Evolutionary conservation across 306 rosid genomes (phyloP), one percentile per base, ranked within the genome.

Genomic region (Corylus americana): DNA sequence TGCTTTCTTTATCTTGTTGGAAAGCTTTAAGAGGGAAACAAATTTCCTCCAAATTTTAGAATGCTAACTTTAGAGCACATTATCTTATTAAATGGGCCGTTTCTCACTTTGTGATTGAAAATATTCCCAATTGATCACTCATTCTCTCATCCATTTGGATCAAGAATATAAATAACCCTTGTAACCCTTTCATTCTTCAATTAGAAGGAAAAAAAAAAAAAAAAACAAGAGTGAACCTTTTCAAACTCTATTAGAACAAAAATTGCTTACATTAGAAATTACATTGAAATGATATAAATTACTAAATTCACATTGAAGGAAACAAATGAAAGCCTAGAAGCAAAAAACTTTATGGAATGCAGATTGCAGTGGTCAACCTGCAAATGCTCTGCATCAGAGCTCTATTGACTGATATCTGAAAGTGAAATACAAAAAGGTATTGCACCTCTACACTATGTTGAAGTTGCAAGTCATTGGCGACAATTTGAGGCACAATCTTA

Each of bases 401-500:
- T 42, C 50, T 42, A 39, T 68, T 25, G 37, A 68, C 48, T 44
- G 16, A 44, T 20, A 39, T 17, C 4, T 39, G 29, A n/a, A 68
- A n/a, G 29, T 42, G 29, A 10, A 18, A 10, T 18, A 39, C n/a
- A 68, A 42, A 39, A 68, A 18, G 22, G 42, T 44, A 29, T 17
- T 18, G 51, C 61, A 35, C 31, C 77, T 44, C 31, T 20, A 16
- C 11, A 75, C 20, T 55, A 77, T 69, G 75, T 31, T 68, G 20
- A 59, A 75, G 31, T 42, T 81, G 58, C 67, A 58, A 51, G 78
- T 51, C 71, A 37, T 69, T 54, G 44, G 73, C 55, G 70, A 14
- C 44, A 55, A 64, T 73, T 50, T 68, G 58, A 50, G 55, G 71
- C 25, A 42, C 25, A 3, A 75, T 50, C 6, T 10, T 69, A 76